These are phyloP conservation scores for Tuber magnatum DNA, from an alignment of 495 filamentous ascomycete genomes.

Conservation along the genomic window DNA sequence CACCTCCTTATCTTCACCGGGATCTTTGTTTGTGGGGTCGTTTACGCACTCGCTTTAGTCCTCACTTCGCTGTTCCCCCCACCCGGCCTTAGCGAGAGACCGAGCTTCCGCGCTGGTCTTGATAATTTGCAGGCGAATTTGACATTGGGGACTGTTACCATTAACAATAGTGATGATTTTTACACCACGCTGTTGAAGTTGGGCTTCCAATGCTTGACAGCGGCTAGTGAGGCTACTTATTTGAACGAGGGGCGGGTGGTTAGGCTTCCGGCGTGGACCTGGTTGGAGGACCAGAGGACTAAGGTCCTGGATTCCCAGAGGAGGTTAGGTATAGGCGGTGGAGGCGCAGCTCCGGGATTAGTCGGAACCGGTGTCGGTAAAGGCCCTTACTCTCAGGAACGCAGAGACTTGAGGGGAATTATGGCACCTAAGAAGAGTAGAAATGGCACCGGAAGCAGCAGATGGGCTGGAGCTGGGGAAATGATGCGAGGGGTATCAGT, in stretches of 20 bases:
- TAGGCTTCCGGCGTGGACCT: conserved; percentile 68
- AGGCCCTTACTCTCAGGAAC: conserved; percentile 34
- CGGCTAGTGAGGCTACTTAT: conserved; percentile 91
- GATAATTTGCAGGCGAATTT: conserved; percentile 87
- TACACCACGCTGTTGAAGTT: conserved; percentile 80
- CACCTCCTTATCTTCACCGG: conserved; percentile 77
- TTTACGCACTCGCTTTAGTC: conserved; percentile 68
- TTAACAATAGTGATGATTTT: conserved; percentile 85
- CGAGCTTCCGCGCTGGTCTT: conserved; percentile 32
- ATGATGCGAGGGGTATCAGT: conserved; percentile 31
- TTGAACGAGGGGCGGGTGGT: conserved; percentile 80
- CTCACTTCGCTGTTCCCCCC: conserved; percentile 68
- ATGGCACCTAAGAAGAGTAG: conserved; percentile 54
- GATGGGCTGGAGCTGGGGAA: conserved; percentile 35
- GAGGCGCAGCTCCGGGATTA: conserved; percentile 43
- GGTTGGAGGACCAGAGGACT: conserved; percentile 79
- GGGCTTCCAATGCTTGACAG: conserved; percentile 79
- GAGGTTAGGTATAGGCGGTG: conserved; percentile 47
- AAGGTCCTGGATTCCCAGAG: conserved; percentile 53
- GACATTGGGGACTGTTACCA: conserved; percentile 66
- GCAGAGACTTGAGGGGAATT: conserved; percentile 72
- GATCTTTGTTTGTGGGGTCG: conserved; percentile 61
- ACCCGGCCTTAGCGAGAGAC: conserved; percentile 49
- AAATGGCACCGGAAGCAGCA: conserved; percentile 22
- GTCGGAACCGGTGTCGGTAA: conserved; percentile 38